Base-by-base conservation (phyloP, 1,284 basidiomycete species). In the Flammula alnicola region DNA sequence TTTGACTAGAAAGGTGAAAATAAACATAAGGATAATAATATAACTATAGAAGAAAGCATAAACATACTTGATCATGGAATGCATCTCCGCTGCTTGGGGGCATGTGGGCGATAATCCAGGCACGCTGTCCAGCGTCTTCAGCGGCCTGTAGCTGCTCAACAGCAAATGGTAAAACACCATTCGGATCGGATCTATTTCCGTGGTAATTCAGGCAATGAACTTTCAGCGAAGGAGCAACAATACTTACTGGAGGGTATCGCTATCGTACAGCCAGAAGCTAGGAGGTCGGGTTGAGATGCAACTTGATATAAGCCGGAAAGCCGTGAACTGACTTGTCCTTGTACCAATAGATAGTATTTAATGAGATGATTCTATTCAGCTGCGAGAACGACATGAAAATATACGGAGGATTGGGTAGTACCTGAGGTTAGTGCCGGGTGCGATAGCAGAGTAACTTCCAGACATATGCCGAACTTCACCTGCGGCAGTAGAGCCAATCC, bases 341-440 rank as follows among this genome's bases (percentile, higher is more conserved):
- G 57, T 79, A 82, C 79, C 80, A 82, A 49, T 78, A 83, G 16
- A 78, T 73, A 3, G 79, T 79, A 50, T 84, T 84, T 47, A 83
- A 52, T 0, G 79, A 78, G 29, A 84, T 75, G 32, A 84, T 73
- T 9, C 77, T 79, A 32, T 16, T 2, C 14, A 16, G 39, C 6
- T 20, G 23, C 12, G 8, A 32, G 7, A 3, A 10, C 26, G 30
- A 25, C 17, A 11, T 19, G 8, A n/a, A 12, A 6, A 10, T 11
- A 3, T 9, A 23, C 17, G 11, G 19, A 14, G n/a, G 10, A 10
- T 32, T 7, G 14, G 9, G 7, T 44, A 54, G 12, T 55, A 77
- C 75, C 74, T 67, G 31, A 81, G 62, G 22, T 72, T 72, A 36
- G 72, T 77, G 1, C 72, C 74, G 16, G 75, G 67, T 16, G 70